Base-by-base conservation (phyloP, 495 filamentous ascomycete species). In the Daldinia bambusicola region DNA sequence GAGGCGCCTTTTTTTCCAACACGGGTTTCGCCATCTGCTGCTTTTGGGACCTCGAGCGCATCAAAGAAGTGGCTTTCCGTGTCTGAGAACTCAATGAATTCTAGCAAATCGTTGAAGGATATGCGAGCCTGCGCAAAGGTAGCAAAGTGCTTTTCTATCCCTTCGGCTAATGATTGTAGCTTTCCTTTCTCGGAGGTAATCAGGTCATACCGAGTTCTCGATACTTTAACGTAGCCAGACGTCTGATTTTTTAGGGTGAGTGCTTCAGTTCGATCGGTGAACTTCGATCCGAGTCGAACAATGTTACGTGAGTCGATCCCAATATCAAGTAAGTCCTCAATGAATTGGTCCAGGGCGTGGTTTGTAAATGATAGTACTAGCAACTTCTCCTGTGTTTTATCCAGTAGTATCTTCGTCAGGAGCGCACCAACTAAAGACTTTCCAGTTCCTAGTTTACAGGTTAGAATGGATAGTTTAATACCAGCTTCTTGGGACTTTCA, bases 401-500 rank as follows among this genome's bases (percentile, higher is more conserved):
- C 79, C 66, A 87, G 77, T 1, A 95, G 58, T 0, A 79, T 75
- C 61, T 91, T 91, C 0, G 88, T 86, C 14, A 92, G 70, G 3
- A 91, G 77, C 0, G 91, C 89, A 0, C 93, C 92, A 36, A 93
- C 87, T 65, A 93, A 92, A 0, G 91, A 92, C 62, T 95, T 94
- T 5, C 93, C 92, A 3, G 92, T 95, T 3, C 91, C 91, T 92
- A 50, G 12, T 63, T 55, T 34, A 50, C 2, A 32, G 6, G 10
- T 75, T 37, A 70, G 71, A 22, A 64, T 67, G 43, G 40, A 55
- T 3, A 55, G 14, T 9, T 20, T 22, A 31, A 34, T 7, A 68
- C 10, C 22, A 22, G 2, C 10, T 36, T 6, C 1, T 51, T 43
- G 38, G 13, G 13, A 4, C 16, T 5, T 60, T 64, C 80, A 50